phyloP scores from a whole-genome alignment of 192 early-diverging fungal species.

The Polychytrium aggregatum region DNA sequence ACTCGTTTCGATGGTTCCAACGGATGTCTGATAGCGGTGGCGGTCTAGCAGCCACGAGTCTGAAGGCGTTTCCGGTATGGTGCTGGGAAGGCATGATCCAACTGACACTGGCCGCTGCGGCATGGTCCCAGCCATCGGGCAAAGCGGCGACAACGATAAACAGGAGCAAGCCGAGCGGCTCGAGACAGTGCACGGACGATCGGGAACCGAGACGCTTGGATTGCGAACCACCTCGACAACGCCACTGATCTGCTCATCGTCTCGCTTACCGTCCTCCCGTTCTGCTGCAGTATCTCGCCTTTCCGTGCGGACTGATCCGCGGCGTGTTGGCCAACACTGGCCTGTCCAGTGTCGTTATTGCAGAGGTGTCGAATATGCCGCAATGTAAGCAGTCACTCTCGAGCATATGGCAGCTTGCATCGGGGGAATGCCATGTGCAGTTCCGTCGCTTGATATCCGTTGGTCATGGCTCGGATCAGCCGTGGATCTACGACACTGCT shows the following conservation, averaged over 20 bases:
- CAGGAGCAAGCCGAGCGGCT: no score
- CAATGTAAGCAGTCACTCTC: constrained; percentile 42
- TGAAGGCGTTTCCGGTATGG: constrained; percentile 63
- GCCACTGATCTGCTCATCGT: no score
- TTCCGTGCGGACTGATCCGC: constrained; percentile 94
- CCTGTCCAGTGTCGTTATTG: constrained; percentile 69
- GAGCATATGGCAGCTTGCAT: no score
- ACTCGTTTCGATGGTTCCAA: constrained; percentile 90
- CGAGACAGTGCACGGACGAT: no score
- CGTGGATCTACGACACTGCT: background rate
- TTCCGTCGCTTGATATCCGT: background rate
- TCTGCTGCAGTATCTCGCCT: constrained; percentile 77
- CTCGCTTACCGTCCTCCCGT: no score
- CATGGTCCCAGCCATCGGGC: background rate
- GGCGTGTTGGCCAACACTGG: constrained; percentile 89
- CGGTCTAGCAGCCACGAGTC: constrained; percentile 63
- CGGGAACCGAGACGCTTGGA: no score
- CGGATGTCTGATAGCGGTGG: constrained; percentile 79
- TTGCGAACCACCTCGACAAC: no score
- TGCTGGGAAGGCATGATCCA: background rate
- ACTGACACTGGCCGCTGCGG: background rate
- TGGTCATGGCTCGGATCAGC: background rate
- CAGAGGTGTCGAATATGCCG: constrained; percentile 55
- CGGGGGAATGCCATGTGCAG: no score
- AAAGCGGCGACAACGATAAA: no score